phyloP scores from a whole-genome alignment of 306 rosid species.

The Bauhinia variegata region DNA sequence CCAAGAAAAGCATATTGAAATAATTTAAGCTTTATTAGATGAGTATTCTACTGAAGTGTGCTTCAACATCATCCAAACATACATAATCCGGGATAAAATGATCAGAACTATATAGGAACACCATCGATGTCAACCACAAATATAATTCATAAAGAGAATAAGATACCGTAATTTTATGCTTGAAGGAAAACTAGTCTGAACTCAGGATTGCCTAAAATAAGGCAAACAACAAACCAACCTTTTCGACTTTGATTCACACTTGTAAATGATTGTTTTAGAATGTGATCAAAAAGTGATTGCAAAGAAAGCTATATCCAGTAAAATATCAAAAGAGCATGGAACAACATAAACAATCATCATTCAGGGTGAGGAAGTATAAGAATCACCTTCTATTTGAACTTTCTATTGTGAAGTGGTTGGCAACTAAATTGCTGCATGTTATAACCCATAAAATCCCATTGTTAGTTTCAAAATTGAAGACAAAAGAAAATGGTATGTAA shows the following conservation, averaged over 20 bases:
- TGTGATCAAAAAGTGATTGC: background rate
- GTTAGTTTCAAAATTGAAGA: constrained; percentile 31
- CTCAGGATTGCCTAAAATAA: background rate
- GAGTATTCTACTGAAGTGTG: background rate
- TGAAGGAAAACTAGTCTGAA: background rate
- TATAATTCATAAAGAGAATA: background rate
- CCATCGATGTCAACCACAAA: background rate
- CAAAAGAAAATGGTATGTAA: background rate
- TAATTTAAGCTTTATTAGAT: background rate
- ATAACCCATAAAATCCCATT: constrained; percentile 23
- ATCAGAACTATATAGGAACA: background rate
- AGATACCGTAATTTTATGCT: background rate
- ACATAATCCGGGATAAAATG: background rate
- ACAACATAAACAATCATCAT: background rate
- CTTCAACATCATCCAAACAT: no score
- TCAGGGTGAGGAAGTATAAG: background rate
- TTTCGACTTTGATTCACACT: background rate
- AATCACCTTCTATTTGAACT: constrained; percentile 62
- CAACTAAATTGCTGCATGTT: constrained; percentile 71
- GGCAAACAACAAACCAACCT: background rate
- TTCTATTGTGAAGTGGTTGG: constrained; percentile 66
- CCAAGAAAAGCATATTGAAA: background rate
- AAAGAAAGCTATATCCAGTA: background rate
- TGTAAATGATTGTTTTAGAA: background rate
- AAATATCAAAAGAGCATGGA: background rate